Percentiles rank a stretch among this genome's conserved stretches.
Evolutionary conservation across 2,329 filamentous ascomycete species (phyloP).

Genomic region (Thyridium curvatum): DNA sequence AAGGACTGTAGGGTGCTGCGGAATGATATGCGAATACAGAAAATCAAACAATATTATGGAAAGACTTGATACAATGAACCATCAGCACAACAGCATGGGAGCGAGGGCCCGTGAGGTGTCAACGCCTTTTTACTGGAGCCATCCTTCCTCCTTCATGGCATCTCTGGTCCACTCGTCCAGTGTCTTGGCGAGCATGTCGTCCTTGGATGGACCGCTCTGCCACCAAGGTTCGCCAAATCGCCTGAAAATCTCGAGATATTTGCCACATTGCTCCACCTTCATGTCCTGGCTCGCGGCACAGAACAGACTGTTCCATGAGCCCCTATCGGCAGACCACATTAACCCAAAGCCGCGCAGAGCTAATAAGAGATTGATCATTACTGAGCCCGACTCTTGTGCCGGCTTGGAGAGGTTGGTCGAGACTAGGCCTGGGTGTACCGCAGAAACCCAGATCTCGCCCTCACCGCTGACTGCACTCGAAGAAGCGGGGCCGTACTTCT

Average conservation of each 20-base stretch:
- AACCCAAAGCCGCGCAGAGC: constrained; percentile 10
- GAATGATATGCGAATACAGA: no score
- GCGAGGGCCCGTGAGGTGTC: no score
- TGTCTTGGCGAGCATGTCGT: constrained; percentile 22
- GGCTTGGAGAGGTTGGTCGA: no score
- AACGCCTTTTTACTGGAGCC: constrained; percentile 14
- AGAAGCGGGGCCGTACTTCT: constrained; percentile 4
- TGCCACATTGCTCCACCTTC: constrained; percentile 27
- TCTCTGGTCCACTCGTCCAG: constrained; percentile 25
- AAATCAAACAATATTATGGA: no score
- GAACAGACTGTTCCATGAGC: constrained; percentile 27
- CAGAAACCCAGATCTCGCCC: constrained; percentile 6
- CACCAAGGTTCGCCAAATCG: constrained; percentile 22
- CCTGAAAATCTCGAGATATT: constrained; percentile 22
- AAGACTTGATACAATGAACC: no score
- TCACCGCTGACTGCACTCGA: no score
- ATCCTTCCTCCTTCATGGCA: constrained; percentile 21
- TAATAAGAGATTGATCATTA: no score
- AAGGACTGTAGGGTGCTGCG: no score
- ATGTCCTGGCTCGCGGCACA: constrained; percentile 27
- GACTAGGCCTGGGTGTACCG: constrained; percentile 7
- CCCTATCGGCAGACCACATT: constrained; percentile 20
- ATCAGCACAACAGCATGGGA: no score
- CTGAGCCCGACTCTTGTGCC: no score
- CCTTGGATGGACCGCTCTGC: constrained; percentile 24